phyloP scores from a whole-genome alignment of 2,329 filamentous ascomycete species.

The Neurospora sp. region DNA sequence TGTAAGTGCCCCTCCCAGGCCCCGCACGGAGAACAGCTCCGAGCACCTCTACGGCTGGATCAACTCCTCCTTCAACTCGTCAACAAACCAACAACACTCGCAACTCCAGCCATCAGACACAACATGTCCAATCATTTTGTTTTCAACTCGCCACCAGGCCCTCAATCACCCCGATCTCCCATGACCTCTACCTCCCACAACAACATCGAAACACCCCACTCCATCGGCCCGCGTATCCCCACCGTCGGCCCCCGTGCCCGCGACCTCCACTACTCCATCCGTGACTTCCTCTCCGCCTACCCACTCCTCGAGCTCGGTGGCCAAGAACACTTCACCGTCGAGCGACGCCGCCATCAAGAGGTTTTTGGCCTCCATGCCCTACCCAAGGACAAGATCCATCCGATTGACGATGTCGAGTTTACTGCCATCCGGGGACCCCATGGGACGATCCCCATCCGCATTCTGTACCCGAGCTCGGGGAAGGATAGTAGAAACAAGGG shows the following conservation, averaged over 20 bases:
- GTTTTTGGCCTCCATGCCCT: conserved; percentile 6
- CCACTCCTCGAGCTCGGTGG: conserved; percentile 9
- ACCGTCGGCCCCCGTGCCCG: conserved; percentile 5
- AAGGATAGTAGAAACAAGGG: background rate
- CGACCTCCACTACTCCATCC: conserved; percentile 3
- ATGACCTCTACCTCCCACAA: background rate
- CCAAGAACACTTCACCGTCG: conserved; percentile 1
- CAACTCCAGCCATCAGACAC: background rate
- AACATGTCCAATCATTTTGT: background rate
- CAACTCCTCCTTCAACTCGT: background rate
- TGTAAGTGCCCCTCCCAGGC: background rate
- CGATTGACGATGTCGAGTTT: conserved; percentile 8
- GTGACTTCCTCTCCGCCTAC: conserved; percentile 7
- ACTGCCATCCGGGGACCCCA: conserved; percentile 9
- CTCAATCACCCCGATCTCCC: background rate
- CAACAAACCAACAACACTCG: background rate
- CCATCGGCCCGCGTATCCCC: background rate
- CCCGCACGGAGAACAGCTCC: background rate
- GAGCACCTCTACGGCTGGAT: background rate
- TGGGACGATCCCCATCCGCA: conserved; percentile 8
- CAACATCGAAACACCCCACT: background rate
- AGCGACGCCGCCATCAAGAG: conserved; percentile 6
- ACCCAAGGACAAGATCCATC: conserved; percentile 1
- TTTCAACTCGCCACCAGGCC: background rate
- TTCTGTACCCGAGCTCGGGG: background rate